Base-by-base conservation (phyloP, 2,329 filamentous ascomycete genomes). In the Acrocalymma vagum region DNA sequence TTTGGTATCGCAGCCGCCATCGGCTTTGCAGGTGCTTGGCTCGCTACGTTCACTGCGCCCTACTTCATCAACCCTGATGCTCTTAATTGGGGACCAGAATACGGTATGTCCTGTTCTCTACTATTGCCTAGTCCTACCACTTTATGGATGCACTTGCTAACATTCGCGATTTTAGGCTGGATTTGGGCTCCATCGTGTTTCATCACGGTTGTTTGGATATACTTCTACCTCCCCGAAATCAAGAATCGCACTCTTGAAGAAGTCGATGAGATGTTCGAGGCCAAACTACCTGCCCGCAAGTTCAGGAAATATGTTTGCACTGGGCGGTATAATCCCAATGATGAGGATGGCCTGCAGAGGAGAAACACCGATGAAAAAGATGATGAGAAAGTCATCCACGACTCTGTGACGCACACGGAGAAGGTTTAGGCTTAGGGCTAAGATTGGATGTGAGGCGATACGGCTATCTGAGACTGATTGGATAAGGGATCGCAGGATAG, bases 51-150 rank as follows among this genome's bases (percentile, higher is more conserved):
- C 50, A 66, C 80, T 0, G 78, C 79, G 0, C 80, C 80, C 0
- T 82, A 83, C 53, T 83, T 84, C 50, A 83, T 84, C 64, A 83
- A 83, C 48, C 76, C 77, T 0, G 63, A 72, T 15, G 68, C 77
- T 0, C 62, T 84, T 7, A 76, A 78, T 48, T 84, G 80, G 80
- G 80, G 81, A 0, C 79, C 80, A 0, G 81, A 78, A 54, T 83
- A 83, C 36, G 60, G 60, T 61, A 58, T 14, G 55, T 38, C 9
- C 6, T 2, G 7, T 8, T 4, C 11, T n/a, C 10, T 24, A 25
- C 11, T 2, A 17, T 5, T 10, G 10, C 7, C 9, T 15, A 9
- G 14, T 29, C 16, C 44, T 48, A 20, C 43, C 27, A 9, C 6
- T 13, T 9, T 17, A 4, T 4, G 2, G 16, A 10, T n/a, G 16